Evolutionary conservation across 768 basidiomycete species (phyloP), one percentile per base, ranked within the genome.

Genomic region (Punctularia strigosozonata): DNA sequence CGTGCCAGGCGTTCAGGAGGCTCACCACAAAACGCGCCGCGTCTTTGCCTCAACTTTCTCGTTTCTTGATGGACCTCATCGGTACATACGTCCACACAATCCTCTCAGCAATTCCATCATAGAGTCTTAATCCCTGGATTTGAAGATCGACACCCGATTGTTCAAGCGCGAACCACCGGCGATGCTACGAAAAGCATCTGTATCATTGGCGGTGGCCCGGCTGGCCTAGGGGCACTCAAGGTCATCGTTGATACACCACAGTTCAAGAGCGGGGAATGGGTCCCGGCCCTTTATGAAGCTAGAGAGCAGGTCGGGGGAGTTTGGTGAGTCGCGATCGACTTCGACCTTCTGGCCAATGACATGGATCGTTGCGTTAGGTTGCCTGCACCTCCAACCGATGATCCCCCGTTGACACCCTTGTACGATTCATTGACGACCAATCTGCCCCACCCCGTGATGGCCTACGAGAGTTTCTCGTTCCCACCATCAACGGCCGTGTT

Each of bases 341-440:
- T 14, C 5, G 6, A 24, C 1, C 4, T 6, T 22, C 18, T 17
- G 32, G 22, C 28, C 20, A 22, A n/a, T 37, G 23, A 7, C 15
- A 42, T 4, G 43, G 10, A 25, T 7, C 18, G 25, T 17, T 31
- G n/a, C n/a, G 13, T 6, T 39, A 65, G 80, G 82, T 52, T 73
- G 18, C 75, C 81, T 15, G 69, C 74, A 5, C 58, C 65, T 25
- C 66, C 71, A 3, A 53, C 55, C 8, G 63, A 60, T 15, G 56
- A 72, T 24, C 73, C 73, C 5, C 81, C 82, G 2, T 50, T 68
- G 23, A 80, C 82, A 1, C 75, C 87, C 2, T 50, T 86, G 6
- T 90, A 90, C 49, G 80, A 88, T 49, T 79, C 80, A 1, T 61
- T 90, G 10, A 80, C 79, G n/a, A 80, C 86, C 1, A 89, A 89